These are phyloP conservation scores for Gastrolobium villosum DNA, from an alignment of 306 rosid genomes.

Conservation along the genomic window DNA sequence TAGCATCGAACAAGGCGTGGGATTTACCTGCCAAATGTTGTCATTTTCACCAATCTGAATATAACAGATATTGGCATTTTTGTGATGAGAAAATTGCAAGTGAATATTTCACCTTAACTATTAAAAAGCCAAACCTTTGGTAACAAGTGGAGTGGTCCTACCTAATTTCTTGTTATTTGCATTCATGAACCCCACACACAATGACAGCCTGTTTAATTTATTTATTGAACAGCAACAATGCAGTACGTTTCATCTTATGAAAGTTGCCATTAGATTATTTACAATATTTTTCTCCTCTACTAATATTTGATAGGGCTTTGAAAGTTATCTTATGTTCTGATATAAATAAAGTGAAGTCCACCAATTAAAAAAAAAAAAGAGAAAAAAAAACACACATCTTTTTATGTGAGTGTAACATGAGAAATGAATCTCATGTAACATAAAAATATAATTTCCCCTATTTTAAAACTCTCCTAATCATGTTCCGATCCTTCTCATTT, in stretches of 20 bases:
- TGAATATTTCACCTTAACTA: not conserved
- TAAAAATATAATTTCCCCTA: no score
- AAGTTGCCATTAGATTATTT: not conserved
- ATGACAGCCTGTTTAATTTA: not conserved
- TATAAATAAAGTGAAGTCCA: no score
- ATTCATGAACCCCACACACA: not conserved
- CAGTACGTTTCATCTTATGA: not conserved
- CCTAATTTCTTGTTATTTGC: not conserved
- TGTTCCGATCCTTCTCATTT: conserved; percentile 23
- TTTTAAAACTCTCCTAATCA: conserved; percentile 14
- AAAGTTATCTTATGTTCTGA: no score
- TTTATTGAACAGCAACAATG: not conserved
- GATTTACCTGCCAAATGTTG: not conserved
- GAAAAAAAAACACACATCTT: no score
- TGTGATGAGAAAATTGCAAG: conserved; percentile 7
- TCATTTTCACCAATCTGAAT: not conserved
- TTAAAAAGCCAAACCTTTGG: not conserved
- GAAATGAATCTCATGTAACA: no score
- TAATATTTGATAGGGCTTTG: no score
- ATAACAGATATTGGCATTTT: not conserved
- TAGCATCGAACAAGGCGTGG: no score
- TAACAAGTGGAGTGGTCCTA: not conserved
- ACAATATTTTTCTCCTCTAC: not conserved
- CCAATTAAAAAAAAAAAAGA: no score
- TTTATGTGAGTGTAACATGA: no score